These are phyloP conservation scores for Stygiomarasmius scandens DNA, from an alignment of 1,284 basidiomycete species.

Conservation along the genomic window DNA sequence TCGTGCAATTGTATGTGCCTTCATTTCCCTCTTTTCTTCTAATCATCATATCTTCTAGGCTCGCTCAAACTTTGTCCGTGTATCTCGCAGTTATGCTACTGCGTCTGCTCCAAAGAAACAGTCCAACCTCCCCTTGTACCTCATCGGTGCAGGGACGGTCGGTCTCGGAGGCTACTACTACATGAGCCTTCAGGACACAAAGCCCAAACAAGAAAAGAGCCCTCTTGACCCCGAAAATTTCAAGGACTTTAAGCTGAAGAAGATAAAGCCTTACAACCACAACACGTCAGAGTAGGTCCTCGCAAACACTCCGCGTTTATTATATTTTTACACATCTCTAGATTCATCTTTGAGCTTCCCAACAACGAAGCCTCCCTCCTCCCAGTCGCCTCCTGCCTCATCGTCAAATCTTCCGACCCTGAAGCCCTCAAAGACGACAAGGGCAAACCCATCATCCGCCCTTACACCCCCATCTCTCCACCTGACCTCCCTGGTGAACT, in stretches of 20 bases:
- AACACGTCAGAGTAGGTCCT: slow-evolving; percentile 71
- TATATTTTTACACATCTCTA: slow-evolving; percentile 30
- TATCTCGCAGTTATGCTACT: slow-evolving; percentile 45
- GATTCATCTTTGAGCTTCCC: slow-evolving; percentile 87
- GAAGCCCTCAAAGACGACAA: slow-evolving; percentile 73
- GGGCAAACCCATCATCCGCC: slow-evolving; percentile 88
- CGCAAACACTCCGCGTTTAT: slow-evolving; percentile 7
- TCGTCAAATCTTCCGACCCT: slow-evolving; percentile 62
- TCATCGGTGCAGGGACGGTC: slow-evolving; percentile 52
- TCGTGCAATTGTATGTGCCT: slow-evolving; percentile 42
- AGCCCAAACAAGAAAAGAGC: slow-evolving; percentile 54
- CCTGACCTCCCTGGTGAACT: slow-evolving; percentile 77
- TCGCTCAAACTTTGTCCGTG: slow-evolving; percentile 12
- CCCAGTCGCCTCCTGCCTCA: slow-evolving; percentile 73
- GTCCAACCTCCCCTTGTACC: slow-evolving; percentile 51
- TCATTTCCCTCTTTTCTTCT: background rate
- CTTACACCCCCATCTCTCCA: slow-evolving; percentile 84
- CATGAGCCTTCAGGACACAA: slow-evolving; percentile 37
- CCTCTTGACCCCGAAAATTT: slow-evolving; percentile 77
- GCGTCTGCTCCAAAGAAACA: slow-evolving; percentile 42
- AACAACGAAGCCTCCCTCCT: slow-evolving; percentile 80
- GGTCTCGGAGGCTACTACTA: slow-evolving; percentile 58
- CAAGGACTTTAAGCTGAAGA: slow-evolving; percentile 81
- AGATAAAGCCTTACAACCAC: slow-evolving; percentile 90
- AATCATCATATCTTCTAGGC: slow-evolving; percentile 11